Evolutionary conservation across 306 rosid genomes (phyloP).

Genomic region (Echinosophora koreensis): DNA sequence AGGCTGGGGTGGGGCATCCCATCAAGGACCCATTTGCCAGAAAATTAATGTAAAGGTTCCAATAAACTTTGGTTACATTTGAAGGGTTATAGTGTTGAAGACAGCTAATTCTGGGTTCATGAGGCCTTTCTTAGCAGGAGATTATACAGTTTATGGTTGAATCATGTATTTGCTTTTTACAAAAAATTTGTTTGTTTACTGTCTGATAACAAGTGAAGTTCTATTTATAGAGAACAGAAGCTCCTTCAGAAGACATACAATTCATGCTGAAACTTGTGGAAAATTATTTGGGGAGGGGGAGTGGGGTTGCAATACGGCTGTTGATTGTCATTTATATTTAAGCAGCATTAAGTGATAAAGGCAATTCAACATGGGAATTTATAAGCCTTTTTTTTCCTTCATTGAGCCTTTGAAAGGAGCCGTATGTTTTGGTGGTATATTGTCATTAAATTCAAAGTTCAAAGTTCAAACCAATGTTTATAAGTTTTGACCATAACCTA

Average conservation of each 20-base stretch:
- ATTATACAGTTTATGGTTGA: not conserved
- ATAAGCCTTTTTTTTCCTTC: not conserved
- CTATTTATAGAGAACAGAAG: not conserved
- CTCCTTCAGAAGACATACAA: not conserved
- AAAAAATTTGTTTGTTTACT: not conserved
- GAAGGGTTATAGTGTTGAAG: not conserved
- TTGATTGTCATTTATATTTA: not conserved
- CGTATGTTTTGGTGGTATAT: not conserved
- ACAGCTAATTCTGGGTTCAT: not conserved
- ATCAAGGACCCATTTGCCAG: not conserved
- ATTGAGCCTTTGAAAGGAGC: not conserved
- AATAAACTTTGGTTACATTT: not conserved
- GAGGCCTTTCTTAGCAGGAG: not conserved
- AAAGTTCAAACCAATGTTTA: slow-evolving; percentile 2
- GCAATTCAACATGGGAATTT: not conserved
- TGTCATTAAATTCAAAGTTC: not conserved
- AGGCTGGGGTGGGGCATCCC: not conserved
- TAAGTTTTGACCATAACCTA: not conserved
- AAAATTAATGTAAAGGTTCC: not conserved
- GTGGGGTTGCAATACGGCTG: not conserved
- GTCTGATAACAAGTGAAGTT: not conserved
- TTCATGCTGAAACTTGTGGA: not conserved
- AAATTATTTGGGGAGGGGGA: not conserved
- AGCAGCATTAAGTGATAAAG: not conserved
- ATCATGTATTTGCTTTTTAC: not conserved